A percentile compares a stretch with the other conserved stretches of the same genome.
Evolutionary conservation across 2,329 filamentous ascomycete species (phyloP).

Genomic region (Cercospora citrullina): DNA sequence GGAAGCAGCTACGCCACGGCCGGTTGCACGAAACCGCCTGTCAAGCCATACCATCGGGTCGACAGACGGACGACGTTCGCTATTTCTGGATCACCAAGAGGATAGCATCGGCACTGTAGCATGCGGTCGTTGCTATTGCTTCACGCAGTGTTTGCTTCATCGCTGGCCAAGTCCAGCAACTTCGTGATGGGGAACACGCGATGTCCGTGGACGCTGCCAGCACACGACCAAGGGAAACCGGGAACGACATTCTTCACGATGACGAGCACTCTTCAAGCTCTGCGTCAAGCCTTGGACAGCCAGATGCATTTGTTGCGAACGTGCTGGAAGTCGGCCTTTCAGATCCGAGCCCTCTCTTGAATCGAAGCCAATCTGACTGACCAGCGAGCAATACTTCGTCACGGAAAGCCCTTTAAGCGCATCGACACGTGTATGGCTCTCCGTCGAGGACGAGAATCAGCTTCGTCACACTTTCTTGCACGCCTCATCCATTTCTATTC

Average conservation of each 20-base stretch:
- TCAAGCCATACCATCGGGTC: neutral
- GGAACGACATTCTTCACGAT: neutral
- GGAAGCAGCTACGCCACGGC: neutral
- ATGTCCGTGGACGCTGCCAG: neutral
- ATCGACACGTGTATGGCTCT: neutral
- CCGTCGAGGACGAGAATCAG: neutral
- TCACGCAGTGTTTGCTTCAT: no score
- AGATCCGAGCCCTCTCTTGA: neutral
- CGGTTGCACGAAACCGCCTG: neutral
- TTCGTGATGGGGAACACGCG: neutral
- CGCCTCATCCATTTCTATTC: neutral
- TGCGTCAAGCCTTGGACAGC: neutral
- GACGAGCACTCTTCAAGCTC: neutral
- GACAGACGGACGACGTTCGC: neutral
- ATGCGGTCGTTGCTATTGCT: neutral
- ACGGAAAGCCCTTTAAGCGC: neutral
- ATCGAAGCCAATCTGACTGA: neutral
- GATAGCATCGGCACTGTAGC: neutral
- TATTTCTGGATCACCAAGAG: neutral
- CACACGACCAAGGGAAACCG: neutral
- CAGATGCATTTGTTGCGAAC: neutral
- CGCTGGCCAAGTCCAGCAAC: no score
- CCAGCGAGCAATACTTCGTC: neutral
- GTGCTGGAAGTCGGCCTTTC: neutral
- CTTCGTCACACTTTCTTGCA: neutral